Base-by-base conservation (phyloP, 2,329 filamentous ascomycete species). In the Alternaria incomplexa region DNA sequence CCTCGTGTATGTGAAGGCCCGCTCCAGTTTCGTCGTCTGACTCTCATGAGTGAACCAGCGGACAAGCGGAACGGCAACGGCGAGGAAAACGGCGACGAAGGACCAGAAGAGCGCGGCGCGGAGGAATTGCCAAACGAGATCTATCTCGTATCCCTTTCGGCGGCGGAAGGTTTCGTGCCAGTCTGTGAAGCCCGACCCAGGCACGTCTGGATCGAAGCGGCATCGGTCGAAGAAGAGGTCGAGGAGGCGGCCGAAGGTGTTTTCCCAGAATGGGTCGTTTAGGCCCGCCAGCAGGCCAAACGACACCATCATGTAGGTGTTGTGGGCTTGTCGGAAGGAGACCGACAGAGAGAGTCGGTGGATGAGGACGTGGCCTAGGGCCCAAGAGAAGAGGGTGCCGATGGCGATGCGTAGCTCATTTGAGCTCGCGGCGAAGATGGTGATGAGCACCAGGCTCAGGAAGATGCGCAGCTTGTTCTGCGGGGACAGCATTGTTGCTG, bases 261-360 rank as follows among this genome's bases (percentile, higher is more conserved):
- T 63, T 32, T 64, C 54, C 51, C 44, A 66, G 47, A 66, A 66
- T 25, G 60, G 28, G 23, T 64, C 52, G 55, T 66, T 66, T 43
- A 36, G 32, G 51, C 54, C 64, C 15, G 58, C 54, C 45, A 64
- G 61, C 58, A 64, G 50, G 51, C 54, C 56, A 30, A 61, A 66
- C 10, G 64, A 59, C 28, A 44, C 46, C 36, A 61, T 17, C 32
- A 62, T n/a, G 61, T 61, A 51, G 64, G 20, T 13, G 22, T 53
- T 50, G 55, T 52, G 26, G 22, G 46, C 44, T 40, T 50, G 20
- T 40, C 56, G 36, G 44, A 53, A 56, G 25, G 20, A 25, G 12
- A 17, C 26, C 23, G 56, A 44, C 15, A 62, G 17, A 9, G 54
- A 40, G 43, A 59, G 36, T 12, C 51, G 57, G 10, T 20, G 28